These are phyloP conservation scores for Tricholoma matsutake DNA, from an alignment of 768 basidiomycete genomes.

Conservation along the genomic window DNA sequence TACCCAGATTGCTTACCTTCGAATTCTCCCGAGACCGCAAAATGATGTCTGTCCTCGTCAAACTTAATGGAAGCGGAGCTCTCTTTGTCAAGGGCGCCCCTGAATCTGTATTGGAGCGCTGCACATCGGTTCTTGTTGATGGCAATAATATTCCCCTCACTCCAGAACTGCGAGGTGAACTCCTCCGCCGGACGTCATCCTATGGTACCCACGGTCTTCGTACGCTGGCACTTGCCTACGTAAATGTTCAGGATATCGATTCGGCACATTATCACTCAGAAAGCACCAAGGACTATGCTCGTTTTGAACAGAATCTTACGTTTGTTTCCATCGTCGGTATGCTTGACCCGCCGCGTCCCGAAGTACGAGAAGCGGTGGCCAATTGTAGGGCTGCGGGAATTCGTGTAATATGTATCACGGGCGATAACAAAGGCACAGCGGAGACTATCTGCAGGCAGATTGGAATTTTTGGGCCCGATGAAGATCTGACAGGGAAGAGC, in stretches of 20 bases:
- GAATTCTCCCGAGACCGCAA: slow-evolving; percentile 98
- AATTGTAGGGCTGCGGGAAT: slow-evolving; percentile 93
- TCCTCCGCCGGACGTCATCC: slow-evolving; percentile 62
- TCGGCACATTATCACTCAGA: slow-evolving; percentile 79
- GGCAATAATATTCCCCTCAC: slow-evolving; percentile 67
- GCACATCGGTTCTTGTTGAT: slow-evolving; percentile 68
- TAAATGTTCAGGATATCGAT: slow-evolving; percentile 73
- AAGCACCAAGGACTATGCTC: slow-evolving; percentile 75
- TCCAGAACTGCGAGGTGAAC: slow-evolving; percentile 48
- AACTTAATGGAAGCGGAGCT: slow-evolving; percentile 62
- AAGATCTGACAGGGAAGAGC: slow-evolving; percentile 91
- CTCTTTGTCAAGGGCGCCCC: slow-evolving; percentile 96
- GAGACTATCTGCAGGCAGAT: slow-evolving; percentile 97
- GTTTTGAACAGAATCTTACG: slow-evolving; percentile 88
- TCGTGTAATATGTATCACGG: slow-evolving; percentile 95
- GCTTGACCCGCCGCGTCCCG: slow-evolving; percentile 96
- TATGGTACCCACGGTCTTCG: slow-evolving; percentile 85
- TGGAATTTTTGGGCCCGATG: slow-evolving; percentile 84
- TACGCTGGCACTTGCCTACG: slow-evolving; percentile 88
- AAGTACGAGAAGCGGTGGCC: slow-evolving; percentile 81
- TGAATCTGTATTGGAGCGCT: slow-evolving; percentile 90
- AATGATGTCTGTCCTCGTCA: slow-evolving; percentile 97
- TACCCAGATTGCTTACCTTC: slow-evolving; percentile 86
- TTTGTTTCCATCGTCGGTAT: slow-evolving; percentile 97
- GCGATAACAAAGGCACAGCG: slow-evolving; percentile 96